phyloP scores from a whole-genome alignment of 1,284 basidiomycete species.

The Ceratobasidium sp. region DNA sequence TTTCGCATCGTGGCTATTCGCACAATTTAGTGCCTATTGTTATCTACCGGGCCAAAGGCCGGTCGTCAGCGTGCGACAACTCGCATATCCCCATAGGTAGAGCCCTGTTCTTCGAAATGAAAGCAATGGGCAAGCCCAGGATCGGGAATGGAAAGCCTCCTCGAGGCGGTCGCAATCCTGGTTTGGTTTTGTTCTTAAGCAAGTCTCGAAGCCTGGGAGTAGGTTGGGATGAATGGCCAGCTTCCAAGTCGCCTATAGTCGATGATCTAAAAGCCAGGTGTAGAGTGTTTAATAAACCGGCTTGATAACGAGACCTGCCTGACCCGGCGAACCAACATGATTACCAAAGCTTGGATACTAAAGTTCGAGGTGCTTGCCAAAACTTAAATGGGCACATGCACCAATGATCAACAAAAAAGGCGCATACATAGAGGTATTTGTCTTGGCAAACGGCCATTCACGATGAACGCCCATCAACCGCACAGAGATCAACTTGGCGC shows the following conservation, averaged over 20 bases:
- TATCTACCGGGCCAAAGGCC: no score
- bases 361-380: slow-evolving; percentile 96
- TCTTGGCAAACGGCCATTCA: slow-evolving; percentile 91
- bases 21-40: no score
- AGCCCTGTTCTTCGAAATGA: no score
- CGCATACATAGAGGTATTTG: slow-evolving; percentile 69
- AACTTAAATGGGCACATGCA: slow-evolving; percentile 53
- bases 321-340: slow-evolving; percentile 76
- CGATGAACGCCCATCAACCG: slow-evolving; percentile 96
- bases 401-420: slow-evolving; percentile 57
- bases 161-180: no score
- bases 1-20: no score
- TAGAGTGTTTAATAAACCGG: slow-evolving; percentile 95
- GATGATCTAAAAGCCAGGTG: slow-evolving; percentile 85
- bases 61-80: no score
- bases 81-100: no score
- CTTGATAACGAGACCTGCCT: slow-evolving; percentile 65
- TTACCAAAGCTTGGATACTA: slow-evolving; percentile 91
- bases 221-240: slow-evolving; percentile 99
- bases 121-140: no score
- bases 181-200: no score
- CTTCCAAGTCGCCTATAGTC: slow-evolving; percentile 88
- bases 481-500: slow-evolving; percentile 90
- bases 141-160: no score
- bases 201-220: no score